phyloP scores from a whole-genome alignment of 768 basidiomycete genomes.

The Strobilomyces echinocephalus region DNA sequence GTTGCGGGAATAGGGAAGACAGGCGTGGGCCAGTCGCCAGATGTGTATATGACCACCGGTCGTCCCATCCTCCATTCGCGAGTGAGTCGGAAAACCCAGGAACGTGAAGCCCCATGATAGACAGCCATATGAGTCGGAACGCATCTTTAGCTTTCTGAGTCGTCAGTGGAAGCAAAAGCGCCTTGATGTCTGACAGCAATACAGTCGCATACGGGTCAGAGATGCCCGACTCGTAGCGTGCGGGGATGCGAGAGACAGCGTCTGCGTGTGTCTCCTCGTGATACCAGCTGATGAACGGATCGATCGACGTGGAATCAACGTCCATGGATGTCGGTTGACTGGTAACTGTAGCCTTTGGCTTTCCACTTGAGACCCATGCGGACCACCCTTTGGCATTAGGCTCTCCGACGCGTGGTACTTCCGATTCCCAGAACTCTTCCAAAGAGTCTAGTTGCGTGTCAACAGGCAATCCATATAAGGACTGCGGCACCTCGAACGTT shows the following conservation, averaged over 20 bases:
- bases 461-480: slow-evolving; percentile 41
- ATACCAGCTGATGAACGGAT: slow-evolving; percentile 70
- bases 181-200: slow-evolving; percentile 67
- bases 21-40: slow-evolving; percentile 45
- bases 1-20: slow-evolving; percentile 48
- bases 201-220: slow-evolving; percentile 70
- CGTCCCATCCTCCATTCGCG: slow-evolving; percentile 50
- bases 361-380: slow-evolving; percentile 49
- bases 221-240: slow-evolving; percentile 46
- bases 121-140: slow-evolving; percentile 68
- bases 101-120: slow-evolving; percentile 63
- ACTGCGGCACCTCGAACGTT: slow-evolving; percentile 51
- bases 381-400: slow-evolving; percentile 63
- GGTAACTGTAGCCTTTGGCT: slow-evolving; percentile 26
- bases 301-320: slow-evolving; percentile 33
- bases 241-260: slow-evolving; percentile 39
- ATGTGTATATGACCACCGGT: slow-evolving; percentile 57
- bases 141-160: slow-evolving; percentile 44
- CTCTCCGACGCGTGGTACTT: slow-evolving; percentile 73
- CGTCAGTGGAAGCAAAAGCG: slow-evolving; percentile 47
- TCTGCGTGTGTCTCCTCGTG: slow-evolving; percentile 52
- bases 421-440: slow-evolving; percentile 84
- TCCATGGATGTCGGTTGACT: slow-evolving; percentile 14
- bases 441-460: slow-evolving; percentile 50
- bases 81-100: slow-evolving; percentile 56